phyloP scores from a whole-genome alignment of 2,329 filamentous ascomycete genomes.

The Raffaelea albimanens region DNA sequence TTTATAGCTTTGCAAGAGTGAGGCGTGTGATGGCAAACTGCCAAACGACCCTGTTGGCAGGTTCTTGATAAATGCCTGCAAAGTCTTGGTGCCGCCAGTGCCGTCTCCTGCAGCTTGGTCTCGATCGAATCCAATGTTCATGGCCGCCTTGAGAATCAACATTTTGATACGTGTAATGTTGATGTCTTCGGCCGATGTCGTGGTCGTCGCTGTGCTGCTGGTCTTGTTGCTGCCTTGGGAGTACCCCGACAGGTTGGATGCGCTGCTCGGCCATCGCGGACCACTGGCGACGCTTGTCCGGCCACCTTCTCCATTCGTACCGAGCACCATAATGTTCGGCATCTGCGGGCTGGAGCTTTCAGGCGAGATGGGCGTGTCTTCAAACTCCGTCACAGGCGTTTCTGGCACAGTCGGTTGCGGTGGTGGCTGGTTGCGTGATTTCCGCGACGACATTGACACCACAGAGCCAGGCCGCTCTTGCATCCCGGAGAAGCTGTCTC shows the following conservation, averaged over 20 bases:
- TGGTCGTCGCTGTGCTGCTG: slow-evolving; percentile 64
- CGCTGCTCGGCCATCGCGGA: slow-evolving; percentile 67
- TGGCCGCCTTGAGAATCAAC: slow-evolving; percentile 74
- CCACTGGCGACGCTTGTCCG: not conserved
- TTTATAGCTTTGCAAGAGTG: slow-evolving; percentile 70
- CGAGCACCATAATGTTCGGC: slow-evolving; percentile 81
- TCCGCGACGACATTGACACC: slow-evolving; percentile 5
- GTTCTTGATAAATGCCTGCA: slow-evolving; percentile 68
- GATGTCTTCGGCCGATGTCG: slow-evolving; percentile 59
- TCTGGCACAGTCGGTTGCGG: slow-evolving; percentile 55
- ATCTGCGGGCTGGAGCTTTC: slow-evolving; percentile 66
- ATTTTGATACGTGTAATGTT: slow-evolving; percentile 71
- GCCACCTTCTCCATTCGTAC: slow-evolving; percentile 46
- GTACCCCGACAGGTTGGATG: slow-evolving; percentile 69
- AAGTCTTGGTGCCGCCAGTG: slow-evolving; percentile 37
- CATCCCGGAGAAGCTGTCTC: slow-evolving; percentile 37
- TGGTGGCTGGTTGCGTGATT: slow-evolving; percentile 24
- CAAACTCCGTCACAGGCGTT: slow-evolving; percentile 90
- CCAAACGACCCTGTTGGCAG: slow-evolving; percentile 75
- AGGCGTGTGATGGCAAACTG: slow-evolving; percentile 56
- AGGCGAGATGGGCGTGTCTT: slow-evolving; percentile 77
- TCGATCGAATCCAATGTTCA: slow-evolving; percentile 72
- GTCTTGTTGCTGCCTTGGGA: slow-evolving; percentile 60
- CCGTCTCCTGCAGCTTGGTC: slow-evolving; percentile 35
- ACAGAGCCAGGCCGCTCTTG: slow-evolving; percentile 22